Evolutionary conservation across 1,284 basidiomycete genomes (phyloP), one percentile per base, ranked within the genome.

Genomic region (Malassezia pachydermatis): DNA sequence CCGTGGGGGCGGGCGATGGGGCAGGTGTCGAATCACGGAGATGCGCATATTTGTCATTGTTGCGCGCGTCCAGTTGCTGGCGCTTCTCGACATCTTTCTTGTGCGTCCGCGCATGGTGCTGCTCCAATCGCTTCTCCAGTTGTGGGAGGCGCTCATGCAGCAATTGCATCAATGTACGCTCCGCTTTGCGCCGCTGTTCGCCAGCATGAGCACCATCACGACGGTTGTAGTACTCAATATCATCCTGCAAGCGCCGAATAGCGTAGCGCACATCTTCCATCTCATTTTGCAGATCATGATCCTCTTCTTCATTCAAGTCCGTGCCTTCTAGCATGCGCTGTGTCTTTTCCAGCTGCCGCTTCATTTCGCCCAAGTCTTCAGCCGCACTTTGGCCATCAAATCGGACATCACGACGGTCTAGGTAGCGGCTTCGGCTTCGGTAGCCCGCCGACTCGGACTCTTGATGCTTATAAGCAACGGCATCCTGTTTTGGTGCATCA

Each of bases 141-240:
- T 87, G 86, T 0, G 92, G 94, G 2, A 99, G 77, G 47, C 84
- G 80, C 70, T 94, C 88, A 64, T 96, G 88, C 81, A 87, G 81
- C 41, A 99, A 76, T 48, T 79, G 78, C 58, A 95, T 73, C 32
- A 96, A 76, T 63, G 96, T 88, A 32, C 94, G 78, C 74, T 98
- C 94, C 19, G 94, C 78, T 64, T 82, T 80, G 27, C 94, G 77
- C 44, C 84, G 78, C 52, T 92, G 87, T 72, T 87, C 88, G 8
- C 80, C 78, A 5, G 77, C 73, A 8, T 82, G 80, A 48, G 82
- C 78, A 1, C 88, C 81, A 0, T 88, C 86, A 16, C 84, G 81
- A n/a, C 73, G 63, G 16, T 83, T 81, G 48, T 84, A 81, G 65
- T 92, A 88, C 39, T 95, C 90, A 37, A 99, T 77, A 72, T 98